Evolutionary conservation across 1,284 basidiomycete genomes (phyloP), one percentile per base, ranked within the genome.

Genomic region (Salmacisia buchloeana): DNA sequence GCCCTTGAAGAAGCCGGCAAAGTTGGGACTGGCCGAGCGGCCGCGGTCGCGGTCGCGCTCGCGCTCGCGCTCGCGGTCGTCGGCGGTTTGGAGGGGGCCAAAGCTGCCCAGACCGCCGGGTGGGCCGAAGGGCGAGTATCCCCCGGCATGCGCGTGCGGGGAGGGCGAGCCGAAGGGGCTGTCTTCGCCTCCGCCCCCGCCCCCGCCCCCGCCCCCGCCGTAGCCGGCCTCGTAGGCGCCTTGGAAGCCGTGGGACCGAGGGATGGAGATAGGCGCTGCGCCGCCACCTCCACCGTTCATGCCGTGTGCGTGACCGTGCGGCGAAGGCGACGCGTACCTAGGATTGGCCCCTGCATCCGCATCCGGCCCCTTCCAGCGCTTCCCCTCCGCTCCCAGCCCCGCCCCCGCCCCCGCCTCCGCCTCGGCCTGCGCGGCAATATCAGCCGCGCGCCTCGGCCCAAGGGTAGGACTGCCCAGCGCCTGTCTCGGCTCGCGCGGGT

Each of bases 1-100:
- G 27, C 71, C 71, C 57, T 73, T 73, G 67, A 73, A 69, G 64
- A 69, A 33, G 35, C 56, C 56, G 10, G 56, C 38, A 21, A 58
- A 58, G 27, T 34, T 34, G 38, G 54, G 54, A 35, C 54, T 57
- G 21, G 54, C 21, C 9, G 31, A 33, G 15, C 54, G 25, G 23
- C 54, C 46, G 18, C 46, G n/a, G 25, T 52, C 21, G 4, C 27
- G 46, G 23, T 43, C 39, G n/a, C n/a, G n/a, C n/a, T n/a, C n/a
- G n/a, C n/a, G n/a, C n/a, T n/a, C n/a, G n/a, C n/a, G n/a, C n/a
- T n/a, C n/a, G n/a, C n/a, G n/a, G n/a, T n/a, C n/a, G n/a, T n/a
- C n/a, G n/a, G n/a, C n/a, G n/a, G n/a, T n/a, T n/a, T n/a, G n/a
- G n/a, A n/a, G 41, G 23, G 41, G 10, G 12, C 41, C 41, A 43